Evolutionary conservation across 2,329 filamentous ascomycete species (phyloP).

Genomic region (Colletotrichum tropicicola): DNA sequence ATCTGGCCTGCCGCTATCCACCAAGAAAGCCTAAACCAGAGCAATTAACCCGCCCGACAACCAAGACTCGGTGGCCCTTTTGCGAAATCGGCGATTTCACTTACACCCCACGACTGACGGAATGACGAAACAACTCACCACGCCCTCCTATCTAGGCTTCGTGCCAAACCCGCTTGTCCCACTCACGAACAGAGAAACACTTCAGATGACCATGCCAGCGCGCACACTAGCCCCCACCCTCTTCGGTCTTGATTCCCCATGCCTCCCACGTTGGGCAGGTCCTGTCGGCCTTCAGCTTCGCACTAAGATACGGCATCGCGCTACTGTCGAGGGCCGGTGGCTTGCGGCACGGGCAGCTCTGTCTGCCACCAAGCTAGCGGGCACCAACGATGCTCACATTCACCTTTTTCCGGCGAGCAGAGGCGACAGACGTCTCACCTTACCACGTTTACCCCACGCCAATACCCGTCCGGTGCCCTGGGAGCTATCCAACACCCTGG

Average conservation of each 20-base stretch:
- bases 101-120: constrained; percentile 1
- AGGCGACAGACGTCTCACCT: background rate
- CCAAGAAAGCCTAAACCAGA: background rate
- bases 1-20: background rate
- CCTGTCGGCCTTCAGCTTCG: background rate
- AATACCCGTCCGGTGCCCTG: background rate
- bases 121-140: background rate
- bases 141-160: no score
- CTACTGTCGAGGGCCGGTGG: constrained; percentile 2
- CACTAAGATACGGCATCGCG: background rate
- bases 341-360: background rate
- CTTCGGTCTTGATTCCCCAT: background rate
- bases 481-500: background rate
- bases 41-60: background rate
- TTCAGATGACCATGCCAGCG: constrained; percentile 16
- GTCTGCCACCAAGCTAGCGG: background rate
- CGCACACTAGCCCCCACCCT: background rate
- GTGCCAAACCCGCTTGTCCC: no score
- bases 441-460: constrained; percentile 8
- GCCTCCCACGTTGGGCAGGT: constrained; percentile 21
- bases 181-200: background rate
- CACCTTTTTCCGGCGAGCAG: background rate
- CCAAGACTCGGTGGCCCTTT: background rate
- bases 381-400: background rate
- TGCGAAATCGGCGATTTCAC: background rate